A percentile compares a stretch with the other conserved stretches of the same genome.
Conservation (phyloP, 2,329 filamentous ascomycete genomes). For the Cladosporium sp. region DNA sequence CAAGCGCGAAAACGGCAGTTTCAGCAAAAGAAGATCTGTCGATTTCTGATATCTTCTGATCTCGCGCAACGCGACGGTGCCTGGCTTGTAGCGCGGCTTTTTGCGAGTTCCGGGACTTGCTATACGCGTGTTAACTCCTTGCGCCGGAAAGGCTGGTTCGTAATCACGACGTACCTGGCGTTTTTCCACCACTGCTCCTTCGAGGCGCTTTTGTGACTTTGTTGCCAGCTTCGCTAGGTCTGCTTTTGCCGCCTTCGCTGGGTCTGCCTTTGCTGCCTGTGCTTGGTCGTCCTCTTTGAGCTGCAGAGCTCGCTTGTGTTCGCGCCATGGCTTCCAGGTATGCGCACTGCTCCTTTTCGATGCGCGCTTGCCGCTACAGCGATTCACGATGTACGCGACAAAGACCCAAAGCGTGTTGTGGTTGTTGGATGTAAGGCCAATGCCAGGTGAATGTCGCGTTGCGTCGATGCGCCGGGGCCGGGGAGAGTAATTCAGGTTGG, state of each 20-base stretch:
- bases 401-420: not conserved
- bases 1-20: constrained; percentile 96
- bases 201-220: constrained; percentile 14
- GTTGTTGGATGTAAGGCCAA: not conserved
- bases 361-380: not conserved
- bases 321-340: constrained; percentile 26
- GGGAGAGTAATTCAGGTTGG: not conserved
- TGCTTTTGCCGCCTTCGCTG: constrained; percentile 22
- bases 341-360: not conserved
- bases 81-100: constrained; percentile 48
- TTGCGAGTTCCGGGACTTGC: constrained; percentile 27
- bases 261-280: constrained; percentile 27
- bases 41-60: constrained; percentile 98
- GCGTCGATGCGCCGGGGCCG: constrained; percentile 3
- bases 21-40: constrained; percentile 92
- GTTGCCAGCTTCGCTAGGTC: constrained; percentile 23
- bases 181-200: constrained; percentile 9
- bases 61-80: constrained; percentile 95
- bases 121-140: not conserved
- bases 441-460: not conserved
- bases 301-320: constrained; percentile 21
- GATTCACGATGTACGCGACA: not conserved
- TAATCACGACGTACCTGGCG: not conserved
- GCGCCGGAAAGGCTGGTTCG: not conserved
- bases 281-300: constrained; percentile 26